Conservation (phyloP, 345 rosid species). For the Tarenaya hassleriana region DNA sequence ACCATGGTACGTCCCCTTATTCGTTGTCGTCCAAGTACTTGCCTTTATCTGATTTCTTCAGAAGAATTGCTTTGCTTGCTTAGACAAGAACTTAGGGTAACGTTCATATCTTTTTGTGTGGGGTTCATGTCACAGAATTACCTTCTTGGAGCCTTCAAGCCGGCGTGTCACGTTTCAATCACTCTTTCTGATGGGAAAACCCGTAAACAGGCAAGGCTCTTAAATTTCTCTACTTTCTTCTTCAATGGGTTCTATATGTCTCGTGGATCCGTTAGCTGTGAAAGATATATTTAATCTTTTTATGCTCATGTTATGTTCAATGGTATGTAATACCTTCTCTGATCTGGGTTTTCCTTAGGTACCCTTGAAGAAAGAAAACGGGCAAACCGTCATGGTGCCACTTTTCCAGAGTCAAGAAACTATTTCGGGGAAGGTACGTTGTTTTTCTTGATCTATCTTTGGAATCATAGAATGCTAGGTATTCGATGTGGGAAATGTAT, state of each 20-base stretch:
- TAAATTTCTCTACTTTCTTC: background rate
- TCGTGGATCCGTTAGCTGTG: background rate
- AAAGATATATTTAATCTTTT: slow-evolving; percentile 1
- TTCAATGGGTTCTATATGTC: background rate
- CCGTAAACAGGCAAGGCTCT: slow-evolving; percentile 56
- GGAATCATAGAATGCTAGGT: no score
- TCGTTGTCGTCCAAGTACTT: background rate
- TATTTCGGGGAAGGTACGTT: slow-evolving; percentile 73
- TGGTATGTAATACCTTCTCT: background rate
- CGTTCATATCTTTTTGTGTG: background rate
- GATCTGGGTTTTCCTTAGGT: slow-evolving; percentile 36
- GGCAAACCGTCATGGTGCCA: slow-evolving; percentile 71
- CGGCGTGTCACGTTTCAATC: slow-evolving; percentile 67
- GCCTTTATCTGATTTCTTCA: background rate
- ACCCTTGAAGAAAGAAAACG: slow-evolving; percentile 89
- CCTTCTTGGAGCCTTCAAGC: slow-evolving; percentile 95
- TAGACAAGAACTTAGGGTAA: background rate
- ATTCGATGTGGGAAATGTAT: no score
- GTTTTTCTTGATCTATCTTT: background rate
- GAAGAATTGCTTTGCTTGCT: background rate
- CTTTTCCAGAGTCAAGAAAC: slow-evolving; percentile 95
- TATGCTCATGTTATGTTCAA: background rate
- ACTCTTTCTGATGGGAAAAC: slow-evolving; percentile 70
- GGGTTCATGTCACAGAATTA: slow-evolving; percentile 48
- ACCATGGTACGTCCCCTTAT: slow-evolving; percentile 28